These are phyloP conservation scores for Collariella sp. DNA, from an alignment of 495 filamentous ascomycete genomes.

Conservation along the genomic window DNA sequence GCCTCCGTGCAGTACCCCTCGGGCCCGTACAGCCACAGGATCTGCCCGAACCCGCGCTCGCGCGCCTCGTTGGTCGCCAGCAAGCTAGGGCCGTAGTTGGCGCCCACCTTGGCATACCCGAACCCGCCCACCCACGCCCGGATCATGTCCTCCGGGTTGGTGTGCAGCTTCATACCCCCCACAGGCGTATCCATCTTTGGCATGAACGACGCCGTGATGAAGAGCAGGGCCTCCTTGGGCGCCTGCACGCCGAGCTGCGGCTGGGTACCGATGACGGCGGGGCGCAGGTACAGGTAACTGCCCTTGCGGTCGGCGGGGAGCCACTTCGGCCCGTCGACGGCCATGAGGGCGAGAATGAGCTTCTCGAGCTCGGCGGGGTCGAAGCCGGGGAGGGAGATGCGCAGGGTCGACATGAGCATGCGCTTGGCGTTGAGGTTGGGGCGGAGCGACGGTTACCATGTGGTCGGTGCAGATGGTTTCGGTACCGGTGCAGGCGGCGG, in stretches of 20 bases:
- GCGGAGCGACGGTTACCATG: conserved; percentile 75
- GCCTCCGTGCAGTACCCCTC: conserved; percentile 77
- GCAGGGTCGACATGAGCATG: conserved; percentile 60
- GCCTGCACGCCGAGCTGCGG: conserved; percentile 70
- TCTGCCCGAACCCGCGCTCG: conserved; percentile 67
- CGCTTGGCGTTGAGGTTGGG: conserved; percentile 68
- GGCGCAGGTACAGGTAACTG: conserved; percentile 66
- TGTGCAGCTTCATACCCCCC: conserved; percentile 66
- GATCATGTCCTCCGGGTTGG: conserved; percentile 64
- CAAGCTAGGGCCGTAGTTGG: conserved; percentile 81
- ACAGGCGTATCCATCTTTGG: conserved; percentile 48
- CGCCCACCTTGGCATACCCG: conserved; percentile 82
- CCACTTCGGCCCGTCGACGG: conserved; percentile 68
- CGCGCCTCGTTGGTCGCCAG: conserved; percentile 66
- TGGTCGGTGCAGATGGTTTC: conserved; percentile 73
- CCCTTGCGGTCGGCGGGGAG: conserved; percentile 59
- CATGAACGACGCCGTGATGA: conserved; percentile 70
- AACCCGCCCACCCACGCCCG: conserved; percentile 92
- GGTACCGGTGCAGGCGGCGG: conserved; percentile 34
- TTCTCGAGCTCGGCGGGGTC: conserved; percentile 60
- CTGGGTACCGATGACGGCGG: conserved; percentile 77
- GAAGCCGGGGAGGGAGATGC: conserved; percentile 74
- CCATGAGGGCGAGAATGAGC: conserved; percentile 62
- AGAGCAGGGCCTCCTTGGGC: conserved; percentile 75
- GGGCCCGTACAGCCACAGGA: conserved; percentile 81